phyloP scores from a whole-genome alignment of 768 basidiomycete species.

The Trichaptum fuscoviolaceum region DNA sequence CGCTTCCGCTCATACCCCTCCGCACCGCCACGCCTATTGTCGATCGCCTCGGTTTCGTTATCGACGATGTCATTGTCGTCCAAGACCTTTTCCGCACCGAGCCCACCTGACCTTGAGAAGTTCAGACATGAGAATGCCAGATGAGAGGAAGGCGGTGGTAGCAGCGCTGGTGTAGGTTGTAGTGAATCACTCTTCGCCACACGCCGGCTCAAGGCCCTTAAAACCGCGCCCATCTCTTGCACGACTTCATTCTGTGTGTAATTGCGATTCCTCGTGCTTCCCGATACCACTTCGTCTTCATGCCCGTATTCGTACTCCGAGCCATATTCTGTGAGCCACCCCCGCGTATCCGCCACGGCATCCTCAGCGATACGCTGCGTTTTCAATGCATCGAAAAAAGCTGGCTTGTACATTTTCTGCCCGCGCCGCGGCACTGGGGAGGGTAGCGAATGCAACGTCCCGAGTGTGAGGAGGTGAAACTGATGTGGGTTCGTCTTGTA shows the following conservation, averaged over 20 bases:
- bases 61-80: constrained; percentile 15
- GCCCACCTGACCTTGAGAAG: constrained; percentile 29
- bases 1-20: not conserved
- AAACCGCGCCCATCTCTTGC: constrained; percentile 52
- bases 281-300: constrained; percentile 9
- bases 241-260: constrained; percentile 41
- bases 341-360: constrained; percentile 47
- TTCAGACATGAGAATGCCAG: constrained; percentile 48
- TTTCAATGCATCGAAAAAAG: constrained; percentile 65
- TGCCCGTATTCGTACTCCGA: constrained; percentile 13
- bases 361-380: constrained; percentile 57
- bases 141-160: constrained; percentile 30
- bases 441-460: constrained; percentile 82
- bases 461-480: constrained; percentile 81
- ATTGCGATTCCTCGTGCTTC: constrained; percentile 1
- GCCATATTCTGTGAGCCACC: constrained; percentile 47
- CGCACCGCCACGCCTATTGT: constrained; percentile 30
- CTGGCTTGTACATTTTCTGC: constrained; percentile 85
- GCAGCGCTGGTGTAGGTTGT: not conserved
- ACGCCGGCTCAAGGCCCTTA: constrained; percentile 42
- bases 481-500: constrained; percentile 72
- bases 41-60: constrained; percentile 27
- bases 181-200: constrained; percentile 17
- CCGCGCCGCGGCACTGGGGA: constrained; percentile 72
- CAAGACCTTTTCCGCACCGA: constrained; percentile 14